Percentiles rank a stretch among this genome's conserved stretches.
phyloP scores from a whole-genome alignment of 192 early-diverging fungal genomes.

The Anaeromyces robustus region DNA sequence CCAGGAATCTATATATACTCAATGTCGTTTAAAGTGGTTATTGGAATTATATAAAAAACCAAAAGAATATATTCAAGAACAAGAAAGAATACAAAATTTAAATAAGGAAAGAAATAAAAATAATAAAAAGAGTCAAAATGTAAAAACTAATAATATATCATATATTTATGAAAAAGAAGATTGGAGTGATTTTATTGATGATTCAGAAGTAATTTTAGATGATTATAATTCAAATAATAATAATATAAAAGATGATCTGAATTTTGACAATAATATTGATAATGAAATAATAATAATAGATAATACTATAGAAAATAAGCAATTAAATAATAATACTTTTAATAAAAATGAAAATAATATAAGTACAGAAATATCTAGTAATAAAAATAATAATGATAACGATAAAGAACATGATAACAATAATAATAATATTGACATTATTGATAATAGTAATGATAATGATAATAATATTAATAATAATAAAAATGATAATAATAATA shows the following conservation, averaged over 20 bases:
- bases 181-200: constrained; percentile 24
- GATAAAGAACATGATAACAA: constrained; percentile 1
- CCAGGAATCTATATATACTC: not conserved
- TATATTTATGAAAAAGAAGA: constrained; percentile 8
- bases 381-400: too few relatives aligned
- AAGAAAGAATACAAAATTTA: not conserved
- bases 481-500: too few relatives aligned
- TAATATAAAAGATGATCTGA: too few relatives aligned
- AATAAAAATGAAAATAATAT: not conserved
- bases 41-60: not conserved
- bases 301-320: too few relatives aligned
- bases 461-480: too few relatives aligned
- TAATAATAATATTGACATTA: constrained; percentile 2
- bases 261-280: too few relatives aligned
- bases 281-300: too few relatives aligned
- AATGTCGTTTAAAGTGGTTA: not conserved
- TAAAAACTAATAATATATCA: not conserved
- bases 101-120: not conserved
- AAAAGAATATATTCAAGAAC: not conserved
- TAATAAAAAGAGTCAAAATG: too few relatives aligned
- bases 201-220: constrained; percentile 6
- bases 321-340: too few relatives aligned
- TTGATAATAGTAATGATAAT: constrained; percentile 7
- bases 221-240: too few relatives aligned
- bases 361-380: too few relatives aligned